A percentile compares a stretch with the other conserved stretches of the same genome.
Evolutionary conservation across 768 basidiomycete species (phyloP).

Genomic region (Hypsizygus marmoreus): DNA sequence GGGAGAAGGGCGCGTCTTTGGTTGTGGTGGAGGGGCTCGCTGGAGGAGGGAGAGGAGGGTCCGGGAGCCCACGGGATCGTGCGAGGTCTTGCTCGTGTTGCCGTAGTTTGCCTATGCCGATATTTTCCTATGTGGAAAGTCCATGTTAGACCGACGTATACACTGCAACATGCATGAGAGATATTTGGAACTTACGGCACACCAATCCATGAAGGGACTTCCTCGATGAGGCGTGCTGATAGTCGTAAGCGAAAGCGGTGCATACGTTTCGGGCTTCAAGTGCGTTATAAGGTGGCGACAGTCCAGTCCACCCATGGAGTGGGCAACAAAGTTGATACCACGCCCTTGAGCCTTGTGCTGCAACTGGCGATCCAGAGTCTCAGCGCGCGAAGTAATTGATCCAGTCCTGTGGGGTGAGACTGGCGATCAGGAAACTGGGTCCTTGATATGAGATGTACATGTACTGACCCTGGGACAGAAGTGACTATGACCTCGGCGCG

Average conservation of each 20-base stretch:
- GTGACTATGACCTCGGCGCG: conserved; percentile 97
- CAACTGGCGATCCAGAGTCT: conserved; percentile 73
- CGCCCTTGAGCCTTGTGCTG: conserved; percentile 65
- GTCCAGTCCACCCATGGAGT: conserved; percentile 98
- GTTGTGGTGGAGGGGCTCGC: conserved; percentile 9
- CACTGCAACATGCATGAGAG: too few species aligned
- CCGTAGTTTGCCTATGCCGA: conserved; percentile 82
- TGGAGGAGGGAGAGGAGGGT: neutral
- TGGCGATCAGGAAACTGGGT: conserved; percentile 1
- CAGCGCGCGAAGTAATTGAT: conserved; percentile 80
- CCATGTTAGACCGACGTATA: neutral
- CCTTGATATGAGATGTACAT: neutral
- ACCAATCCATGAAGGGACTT: conserved; percentile 99
- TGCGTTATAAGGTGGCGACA: conserved; percentile 91
- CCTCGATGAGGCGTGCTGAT: conserved; percentile 95
- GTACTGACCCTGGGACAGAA: conserved; percentile 86
- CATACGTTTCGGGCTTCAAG: conserved; percentile 79
- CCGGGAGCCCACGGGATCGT: conserved; percentile 4
- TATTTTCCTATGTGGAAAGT: conserved; percentile 62
- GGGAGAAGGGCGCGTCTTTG: conserved; percentile 38
- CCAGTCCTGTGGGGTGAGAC: conserved; percentile 66
- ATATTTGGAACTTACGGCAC: conserved; percentile 60
- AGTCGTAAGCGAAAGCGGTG: conserved; percentile 83
- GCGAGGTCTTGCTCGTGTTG: conserved; percentile 38
- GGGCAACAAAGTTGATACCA: conserved; percentile 90